Percentiles rank a stretch among this genome's conserved stretches.
Evolutionary conservation across 2,329 filamentous ascomycete species (phyloP).

Genomic region (Didymella segeticola): DNA sequence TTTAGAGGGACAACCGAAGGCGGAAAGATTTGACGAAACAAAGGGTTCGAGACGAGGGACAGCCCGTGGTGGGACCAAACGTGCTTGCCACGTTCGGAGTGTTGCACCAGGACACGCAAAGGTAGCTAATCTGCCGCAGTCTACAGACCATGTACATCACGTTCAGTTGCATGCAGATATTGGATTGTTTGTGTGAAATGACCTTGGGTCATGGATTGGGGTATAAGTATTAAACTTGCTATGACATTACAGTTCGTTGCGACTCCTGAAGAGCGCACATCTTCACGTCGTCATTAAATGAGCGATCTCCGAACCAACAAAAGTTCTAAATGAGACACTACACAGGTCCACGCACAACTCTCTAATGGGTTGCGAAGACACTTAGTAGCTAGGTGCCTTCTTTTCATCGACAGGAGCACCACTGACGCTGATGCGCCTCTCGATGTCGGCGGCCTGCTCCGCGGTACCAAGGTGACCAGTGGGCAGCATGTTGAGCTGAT

Average conservation of each 20-base stretch:
- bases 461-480: slow-evolving; percentile 45
- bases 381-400: slow-evolving; percentile 6
- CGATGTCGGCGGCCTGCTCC: slow-evolving; percentile 38
- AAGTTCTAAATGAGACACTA: neutral
- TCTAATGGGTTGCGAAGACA: neutral
- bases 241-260: slow-evolving; percentile 10
- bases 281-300: neutral
- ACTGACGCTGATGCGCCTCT: slow-evolving; percentile 30
- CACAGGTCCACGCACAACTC: no score
- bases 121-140: neutral
- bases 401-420: slow-evolving; percentile 9
- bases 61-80: neutral
- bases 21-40: neutral
- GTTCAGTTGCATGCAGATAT: neutral
- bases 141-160: neutral
- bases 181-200: neutral
- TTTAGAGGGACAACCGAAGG: neutral
- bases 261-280: neutral
- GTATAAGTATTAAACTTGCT: slow-evolving; percentile 15
- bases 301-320: neutral
- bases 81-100: neutral
- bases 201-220: slow-evolving; percentile 5
- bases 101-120: neutral
- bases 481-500: slow-evolving; percentile 48
- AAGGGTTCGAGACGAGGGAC: neutral